Evolutionary conservation across 352 stramenopile species (phyloP).

Genomic region (Pythium grandisporangium): DNA sequence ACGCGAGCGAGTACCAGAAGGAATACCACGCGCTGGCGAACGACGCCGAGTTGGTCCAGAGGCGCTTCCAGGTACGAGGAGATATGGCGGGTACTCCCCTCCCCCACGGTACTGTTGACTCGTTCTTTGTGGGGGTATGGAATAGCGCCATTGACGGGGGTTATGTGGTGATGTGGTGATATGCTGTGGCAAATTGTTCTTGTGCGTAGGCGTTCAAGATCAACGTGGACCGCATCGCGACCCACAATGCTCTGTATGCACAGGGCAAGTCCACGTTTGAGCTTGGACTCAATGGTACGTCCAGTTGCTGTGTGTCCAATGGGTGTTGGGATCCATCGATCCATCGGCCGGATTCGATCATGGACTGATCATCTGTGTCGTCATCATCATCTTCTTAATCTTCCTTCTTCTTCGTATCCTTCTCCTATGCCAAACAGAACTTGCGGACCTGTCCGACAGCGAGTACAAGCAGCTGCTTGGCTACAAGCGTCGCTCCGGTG

Average conservation of each 20-base stretch:
- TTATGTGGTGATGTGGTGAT: background rate
- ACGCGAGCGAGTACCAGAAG: constrained; percentile 44
- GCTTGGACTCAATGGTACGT: constrained; percentile 34
- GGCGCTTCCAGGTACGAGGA: constrained; percentile 17
- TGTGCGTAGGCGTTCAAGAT: constrained; percentile 22
- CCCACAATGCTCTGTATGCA: constrained; percentile 38
- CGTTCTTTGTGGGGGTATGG: constrained; percentile 1
- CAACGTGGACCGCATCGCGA: constrained; percentile 36
- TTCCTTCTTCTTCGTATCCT: background rate
- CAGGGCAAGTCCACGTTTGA: constrained; percentile 35
- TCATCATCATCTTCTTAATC: background rate
- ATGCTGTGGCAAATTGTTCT: too few species aligned
- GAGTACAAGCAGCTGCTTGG: constrained; percentile 30
- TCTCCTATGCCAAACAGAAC: constrained; percentile 5
- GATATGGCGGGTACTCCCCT: background rate
- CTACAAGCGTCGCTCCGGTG: constrained; percentile 20
- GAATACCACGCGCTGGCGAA: constrained; percentile 29
- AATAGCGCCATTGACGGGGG: too few species aligned
- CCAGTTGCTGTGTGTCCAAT: too few species aligned
- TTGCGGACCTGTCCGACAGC: constrained; percentile 27
- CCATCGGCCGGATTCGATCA: too few species aligned
- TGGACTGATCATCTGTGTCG: too few species aligned
- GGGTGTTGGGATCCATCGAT: too few species aligned
- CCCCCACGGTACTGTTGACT: too few species aligned
- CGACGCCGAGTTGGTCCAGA: constrained; percentile 24